Evolutionary conservation across 805 yeast species (phyloP).

Genomic region (Metschnikowia vanudenii): DNA sequence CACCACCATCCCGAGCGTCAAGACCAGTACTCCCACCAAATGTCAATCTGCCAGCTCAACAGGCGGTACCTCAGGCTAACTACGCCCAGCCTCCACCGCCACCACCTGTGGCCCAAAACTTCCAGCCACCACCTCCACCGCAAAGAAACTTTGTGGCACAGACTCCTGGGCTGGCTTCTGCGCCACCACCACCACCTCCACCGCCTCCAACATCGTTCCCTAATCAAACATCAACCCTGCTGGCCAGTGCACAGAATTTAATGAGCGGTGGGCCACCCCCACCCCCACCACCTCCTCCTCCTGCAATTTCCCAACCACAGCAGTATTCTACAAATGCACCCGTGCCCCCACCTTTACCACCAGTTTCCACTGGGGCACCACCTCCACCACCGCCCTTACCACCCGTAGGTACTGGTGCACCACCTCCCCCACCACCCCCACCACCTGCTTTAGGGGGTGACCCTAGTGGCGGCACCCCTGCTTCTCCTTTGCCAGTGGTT

Average conservation of each 20-base stretch:
- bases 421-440: slow-evolving; percentile 25
- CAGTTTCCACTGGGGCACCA: slow-evolving; percentile 1
- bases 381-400: too few species aligned
- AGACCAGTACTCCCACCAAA: slow-evolving; percentile 18
- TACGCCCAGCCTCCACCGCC: slow-evolving; percentile 21
- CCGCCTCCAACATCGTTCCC: slow-evolving; percentile 21
- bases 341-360: slow-evolving; percentile 26
- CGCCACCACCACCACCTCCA: slow-evolving; percentile 21
- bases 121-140: slow-evolving; percentile 15
- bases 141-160: slow-evolving; percentile 23
- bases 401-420: too few species aligned
- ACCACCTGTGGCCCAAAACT: slow-evolving; percentile 6
- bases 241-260: slow-evolving; percentile 13
- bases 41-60: slow-evolving; percentile 21
- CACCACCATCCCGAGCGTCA: slow-evolving; percentile 31
- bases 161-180: slow-evolving; percentile 22
- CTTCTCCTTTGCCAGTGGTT: slow-evolving; percentile 29
- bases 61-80: slow-evolving; percentile 21
- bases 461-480: slow-evolving; percentile 7
- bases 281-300: slow-evolving; percentile 19
- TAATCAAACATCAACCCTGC: slow-evolving; percentile 14
- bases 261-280: slow-evolving; percentile 15
- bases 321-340: slow-evolving; percentile 26
- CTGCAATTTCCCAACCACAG: neutral
- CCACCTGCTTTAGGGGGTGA: slow-evolving; percentile 11